Evolutionary conservation across 139 green algal genomes (phyloP).

Genomic region (Chlorella vulgaris): DNA sequence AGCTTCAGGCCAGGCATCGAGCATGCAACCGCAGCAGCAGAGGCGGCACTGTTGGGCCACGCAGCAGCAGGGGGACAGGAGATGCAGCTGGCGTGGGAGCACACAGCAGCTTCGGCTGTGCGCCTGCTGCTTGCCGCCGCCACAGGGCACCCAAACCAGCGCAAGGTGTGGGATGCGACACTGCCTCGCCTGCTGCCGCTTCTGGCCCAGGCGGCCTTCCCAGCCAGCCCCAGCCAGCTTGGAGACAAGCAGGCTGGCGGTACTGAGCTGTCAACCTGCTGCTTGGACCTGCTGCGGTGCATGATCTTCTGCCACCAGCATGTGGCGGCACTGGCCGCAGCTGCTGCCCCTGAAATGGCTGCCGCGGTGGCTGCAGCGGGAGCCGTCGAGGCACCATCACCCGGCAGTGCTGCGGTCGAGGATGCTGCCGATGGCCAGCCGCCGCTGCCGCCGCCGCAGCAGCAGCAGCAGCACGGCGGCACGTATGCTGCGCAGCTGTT

Average conservation of each 20-base stretch:
- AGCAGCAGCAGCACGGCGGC: not conserved
- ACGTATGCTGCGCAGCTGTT: constrained; percentile 29
- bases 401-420: not conserved
- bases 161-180: constrained; percentile 37
- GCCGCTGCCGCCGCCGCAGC: not conserved
- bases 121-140: constrained; percentile 6
- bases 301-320: constrained; percentile 28
- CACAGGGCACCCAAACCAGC: constrained; percentile 24
- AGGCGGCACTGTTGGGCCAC: constrained; percentile 17
- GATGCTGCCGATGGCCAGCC: not conserved
- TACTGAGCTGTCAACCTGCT: not conserved
- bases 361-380: not conserved
- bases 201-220: constrained; percentile 23
- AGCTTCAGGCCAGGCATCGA: constrained; percentile 27
- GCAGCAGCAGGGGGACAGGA: not conserved
- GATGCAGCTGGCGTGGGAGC: not conserved
- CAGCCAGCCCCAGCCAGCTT: no score
- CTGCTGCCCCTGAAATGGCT: not conserved
- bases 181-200: constrained; percentile 31
- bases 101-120: not conserved
- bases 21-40: constrained; percentile 5
- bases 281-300: not conserved
- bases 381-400: not conserved
- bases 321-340: constrained; percentile 18
- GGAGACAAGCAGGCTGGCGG: no score